Evolutionary conservation across 2,329 filamentous ascomycete species (phyloP).

Genomic region (Nemania sp.): DNA sequence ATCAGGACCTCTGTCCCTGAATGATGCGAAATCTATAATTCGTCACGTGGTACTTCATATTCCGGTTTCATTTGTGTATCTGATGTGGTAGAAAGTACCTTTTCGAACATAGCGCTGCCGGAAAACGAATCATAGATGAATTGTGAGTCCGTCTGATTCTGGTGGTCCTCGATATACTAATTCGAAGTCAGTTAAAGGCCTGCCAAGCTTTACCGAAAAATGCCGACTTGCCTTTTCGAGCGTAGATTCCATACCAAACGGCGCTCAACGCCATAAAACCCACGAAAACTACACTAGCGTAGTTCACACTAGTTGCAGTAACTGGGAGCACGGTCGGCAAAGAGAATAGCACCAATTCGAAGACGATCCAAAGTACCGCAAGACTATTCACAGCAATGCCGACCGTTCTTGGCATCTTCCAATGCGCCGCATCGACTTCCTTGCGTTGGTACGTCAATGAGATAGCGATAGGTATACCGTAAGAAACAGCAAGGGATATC

Average conservation of each 20-base stretch:
- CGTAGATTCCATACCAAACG: conserved; percentile 55
- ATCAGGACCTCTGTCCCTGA: no score
- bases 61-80: no score
- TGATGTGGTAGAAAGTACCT: no score
- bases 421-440: conserved; percentile 52
- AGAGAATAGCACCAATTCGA: conserved; percentile 57
- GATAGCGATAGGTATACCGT: conserved; percentile 58
- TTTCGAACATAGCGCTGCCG: no score
- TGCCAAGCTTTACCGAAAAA: not conserved
- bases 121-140: conserved; percentile 26
- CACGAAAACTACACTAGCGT: conserved; percentile 60
- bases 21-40: not conserved
- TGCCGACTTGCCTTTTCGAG: conserved; percentile 51
- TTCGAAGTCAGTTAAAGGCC: not conserved
- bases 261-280: conserved; percentile 41
- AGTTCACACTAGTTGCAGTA: conserved; percentile 46
- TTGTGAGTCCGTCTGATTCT: conserved; percentile 36
- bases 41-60: no score
- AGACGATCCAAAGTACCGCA: conserved; percentile 54
- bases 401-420: conserved; percentile 49
- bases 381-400: conserved; percentile 51
- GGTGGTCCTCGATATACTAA: conserved; percentile 38
- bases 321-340: conserved; percentile 39
- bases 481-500: conserved; percentile 58
- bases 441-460: conserved; percentile 50